These are phyloP conservation scores for Exophiala sp. DNA, from an alignment of 2,329 filamentous ascomycete genomes.

Conservation along the genomic window DNA sequence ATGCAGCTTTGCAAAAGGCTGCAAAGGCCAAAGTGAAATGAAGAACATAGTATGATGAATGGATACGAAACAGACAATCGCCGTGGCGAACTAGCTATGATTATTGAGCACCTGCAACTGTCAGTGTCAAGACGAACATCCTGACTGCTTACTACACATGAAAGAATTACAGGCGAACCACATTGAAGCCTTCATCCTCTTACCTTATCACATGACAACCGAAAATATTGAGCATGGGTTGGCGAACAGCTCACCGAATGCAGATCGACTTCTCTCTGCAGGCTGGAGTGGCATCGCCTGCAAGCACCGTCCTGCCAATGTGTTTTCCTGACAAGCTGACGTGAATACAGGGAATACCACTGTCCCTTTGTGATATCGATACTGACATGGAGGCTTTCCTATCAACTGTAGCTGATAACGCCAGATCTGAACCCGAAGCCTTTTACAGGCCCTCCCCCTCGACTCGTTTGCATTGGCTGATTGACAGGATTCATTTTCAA, in stretches of 20 bases:
- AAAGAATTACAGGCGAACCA: neutral
- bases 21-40: slow-evolving; percentile 5
- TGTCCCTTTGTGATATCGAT: too few relatives aligned
- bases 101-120: neutral
- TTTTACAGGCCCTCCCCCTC: too few relatives aligned
- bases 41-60: neutral
- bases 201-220: neutral
- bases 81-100: slow-evolving; percentile 2
- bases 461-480: too few relatives aligned
- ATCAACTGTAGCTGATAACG: too few relatives aligned
- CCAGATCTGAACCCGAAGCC: too few relatives aligned
- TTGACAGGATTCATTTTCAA: too few relatives aligned
- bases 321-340: neutral
- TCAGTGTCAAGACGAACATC: neutral
- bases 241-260: neutral
- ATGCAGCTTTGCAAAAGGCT: slow-evolving; percentile 9
- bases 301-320: neutral
- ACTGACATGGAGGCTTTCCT: too few relatives aligned
- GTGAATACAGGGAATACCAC: neutral
- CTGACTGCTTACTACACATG: neutral
- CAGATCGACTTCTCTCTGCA: neutral
- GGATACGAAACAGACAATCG: neutral
- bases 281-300: neutral
- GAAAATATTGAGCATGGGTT: neutral
- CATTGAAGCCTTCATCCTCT: neutral